These are phyloP conservation scores for Uronychia setigera DNA, from an alignment of 73 alveolate genomes.

Conservation along the genomic window DNA sequence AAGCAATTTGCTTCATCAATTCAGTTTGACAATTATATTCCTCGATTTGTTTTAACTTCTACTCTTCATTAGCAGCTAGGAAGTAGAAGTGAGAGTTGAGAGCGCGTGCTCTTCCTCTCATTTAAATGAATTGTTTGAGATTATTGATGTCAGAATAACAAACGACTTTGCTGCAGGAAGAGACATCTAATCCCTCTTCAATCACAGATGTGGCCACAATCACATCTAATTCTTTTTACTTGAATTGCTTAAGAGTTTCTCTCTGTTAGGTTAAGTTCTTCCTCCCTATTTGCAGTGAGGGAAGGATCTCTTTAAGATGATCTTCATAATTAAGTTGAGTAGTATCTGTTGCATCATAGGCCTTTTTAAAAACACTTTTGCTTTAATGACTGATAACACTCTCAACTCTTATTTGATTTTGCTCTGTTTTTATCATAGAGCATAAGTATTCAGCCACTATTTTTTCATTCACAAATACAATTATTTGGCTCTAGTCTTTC, in stretches of 20 bases:
- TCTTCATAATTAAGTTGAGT: not conserved
- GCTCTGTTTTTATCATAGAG: constrained; percentile 20
- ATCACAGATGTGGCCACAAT: constrained; percentile 78
- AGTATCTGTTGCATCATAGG: constrained; percentile 27
- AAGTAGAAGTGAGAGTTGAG: constrained; percentile 39
- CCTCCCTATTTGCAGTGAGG: not conserved
- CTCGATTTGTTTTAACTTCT: not conserved
- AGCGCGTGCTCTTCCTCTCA: constrained; percentile 76
- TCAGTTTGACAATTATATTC: not conserved
- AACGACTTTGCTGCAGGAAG: constrained; percentile 67
- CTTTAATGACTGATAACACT: constrained; percentile 30
- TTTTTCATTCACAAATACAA: constrained; percentile 76
- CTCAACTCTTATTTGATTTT: constrained; percentile 15
- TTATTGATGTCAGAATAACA: constrained; percentile 64
- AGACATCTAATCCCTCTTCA: constrained; percentile 84
- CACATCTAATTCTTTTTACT: constrained; percentile 48
- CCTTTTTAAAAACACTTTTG: constrained; percentile 26
- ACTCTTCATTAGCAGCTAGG: constrained; percentile 32
- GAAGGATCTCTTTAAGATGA: not conserved
- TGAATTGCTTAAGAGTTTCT: constrained; percentile 57
- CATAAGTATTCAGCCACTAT: constrained; percentile 69
- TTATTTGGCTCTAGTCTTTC: constrained; percentile 12
- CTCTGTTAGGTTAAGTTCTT: constrained; percentile 16
- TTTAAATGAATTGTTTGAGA: constrained; percentile 70
- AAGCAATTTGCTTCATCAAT: constrained; percentile 1